Evolutionary conservation across 257 asterid genomes (phyloP).

Genomic region (Coffea eugenioides): DNA sequence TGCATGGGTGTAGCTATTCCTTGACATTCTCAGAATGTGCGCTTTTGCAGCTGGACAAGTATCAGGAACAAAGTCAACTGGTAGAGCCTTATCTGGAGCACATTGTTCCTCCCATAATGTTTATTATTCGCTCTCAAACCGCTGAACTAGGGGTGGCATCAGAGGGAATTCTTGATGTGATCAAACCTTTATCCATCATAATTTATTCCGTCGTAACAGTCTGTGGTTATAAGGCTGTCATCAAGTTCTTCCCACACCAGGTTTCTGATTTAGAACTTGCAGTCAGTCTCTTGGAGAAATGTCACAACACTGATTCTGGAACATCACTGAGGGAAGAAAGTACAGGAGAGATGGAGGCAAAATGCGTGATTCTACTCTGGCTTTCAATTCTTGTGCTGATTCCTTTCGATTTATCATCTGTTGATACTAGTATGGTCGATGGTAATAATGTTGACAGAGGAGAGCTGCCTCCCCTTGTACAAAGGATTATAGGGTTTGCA

Average conservation of each 20-base stretch:
- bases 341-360: slow-evolving; percentile 98
- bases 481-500: slow-evolving; percentile 62
- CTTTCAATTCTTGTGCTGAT: slow-evolving; percentile 88
- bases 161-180: slow-evolving; percentile 59
- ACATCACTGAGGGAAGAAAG: slow-evolving; percentile 90
- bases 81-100: slow-evolving; percentile 92
- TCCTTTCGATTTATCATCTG: slow-evolving; percentile 89
- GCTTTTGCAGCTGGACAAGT: slow-evolving; percentile 79
- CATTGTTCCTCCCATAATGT: slow-evolving; percentile 85
- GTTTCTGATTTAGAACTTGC: slow-evolving; percentile 97
- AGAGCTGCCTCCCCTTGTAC: slow-evolving; percentile 76
- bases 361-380: slow-evolving; percentile 84
- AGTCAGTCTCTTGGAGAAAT: slow-evolving; percentile 77
- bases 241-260: slow-evolving; percentile 95
- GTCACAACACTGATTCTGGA: slow-evolving; percentile 54
- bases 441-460: slow-evolving; percentile 34
- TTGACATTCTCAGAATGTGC: slow-evolving; percentile 1
- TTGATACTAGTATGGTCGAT: slow-evolving; percentile 74
- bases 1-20: neutral
- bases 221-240: slow-evolving; percentile 90
- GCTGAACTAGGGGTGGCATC: slow-evolving; percentile 58
- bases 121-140: slow-evolving; percentile 71
- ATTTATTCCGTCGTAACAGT: slow-evolving; percentile 87
- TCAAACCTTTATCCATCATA: slow-evolving; percentile 78
- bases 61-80: slow-evolving; percentile 96